phyloP scores from a whole-genome alignment of 768 basidiomycete species.

The Auricularia auricula-judae region DNA sequence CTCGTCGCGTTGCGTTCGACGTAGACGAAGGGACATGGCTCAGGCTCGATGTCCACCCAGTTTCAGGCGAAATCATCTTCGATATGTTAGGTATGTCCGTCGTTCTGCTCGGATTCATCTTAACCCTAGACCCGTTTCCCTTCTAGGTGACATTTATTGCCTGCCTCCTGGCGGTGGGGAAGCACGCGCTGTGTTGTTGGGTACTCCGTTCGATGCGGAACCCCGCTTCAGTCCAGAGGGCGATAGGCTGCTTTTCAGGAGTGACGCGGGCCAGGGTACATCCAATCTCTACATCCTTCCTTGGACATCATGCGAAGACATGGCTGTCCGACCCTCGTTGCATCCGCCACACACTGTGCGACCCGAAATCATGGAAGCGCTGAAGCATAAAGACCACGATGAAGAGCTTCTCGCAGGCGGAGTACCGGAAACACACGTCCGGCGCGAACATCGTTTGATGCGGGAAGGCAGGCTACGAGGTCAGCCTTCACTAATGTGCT shows the following conservation, averaged over 20 bases:
- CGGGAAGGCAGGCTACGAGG: slow-evolving; percentile 46
- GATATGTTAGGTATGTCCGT: slow-evolving; percentile 41
- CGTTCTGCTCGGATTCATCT: not conserved
- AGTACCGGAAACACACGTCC: slow-evolving; percentile 36
- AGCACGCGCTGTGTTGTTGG: slow-evolving; percentile 50
- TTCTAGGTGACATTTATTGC: slow-evolving; percentile 51
- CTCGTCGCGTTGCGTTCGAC: slow-evolving; percentile 55
- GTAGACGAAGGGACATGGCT: slow-evolving; percentile 58
- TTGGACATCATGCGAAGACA: slow-evolving; percentile 53
- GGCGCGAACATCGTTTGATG: slow-evolving; percentile 36
- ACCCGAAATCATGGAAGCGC: slow-evolving; percentile 6
- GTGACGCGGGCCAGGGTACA: slow-evolving; percentile 60
- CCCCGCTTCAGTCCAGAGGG: slow-evolving; percentile 65
- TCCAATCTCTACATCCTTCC: slow-evolving; percentile 65
- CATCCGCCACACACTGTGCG: not conserved
- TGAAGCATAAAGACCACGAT: slow-evolving; percentile 29
- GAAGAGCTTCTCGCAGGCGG: slow-evolving; percentile 38
- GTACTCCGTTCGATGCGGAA: slow-evolving; percentile 63
- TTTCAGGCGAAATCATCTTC: slow-evolving; percentile 58
- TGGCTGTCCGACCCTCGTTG: slow-evolving; percentile 19
- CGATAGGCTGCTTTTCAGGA: slow-evolving; percentile 52
- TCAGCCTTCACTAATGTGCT: slow-evolving; percentile 11
- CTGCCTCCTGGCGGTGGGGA: slow-evolving; percentile 28
- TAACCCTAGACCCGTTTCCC: not conserved
- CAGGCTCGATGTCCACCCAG: slow-evolving; percentile 61